Base-by-base conservation (phyloP, 2,329 filamentous ascomycete genomes). In the Westerdykella ornata region DNA sequence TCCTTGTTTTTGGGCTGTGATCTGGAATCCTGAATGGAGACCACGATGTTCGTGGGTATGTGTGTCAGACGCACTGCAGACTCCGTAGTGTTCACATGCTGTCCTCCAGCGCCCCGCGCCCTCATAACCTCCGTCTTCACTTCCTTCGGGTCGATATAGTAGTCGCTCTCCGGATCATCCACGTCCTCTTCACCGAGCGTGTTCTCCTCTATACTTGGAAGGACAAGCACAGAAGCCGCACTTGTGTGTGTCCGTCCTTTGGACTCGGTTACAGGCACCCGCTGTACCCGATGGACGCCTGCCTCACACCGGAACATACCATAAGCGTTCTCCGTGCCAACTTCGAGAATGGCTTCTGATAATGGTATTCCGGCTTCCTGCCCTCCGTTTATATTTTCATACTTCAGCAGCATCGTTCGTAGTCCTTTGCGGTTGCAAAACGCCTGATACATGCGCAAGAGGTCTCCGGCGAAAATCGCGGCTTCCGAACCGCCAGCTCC, bases 1-100 rank as follows among this genome's bases (percentile, higher is more conserved):
- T 88, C 84, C 34, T 89, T 79, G 68, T 98, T 98, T 51, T 86
- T 80, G 53, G 86, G 81, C 70, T 98, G 92, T 33, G 88, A 95
- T 41, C 92, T 79, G 39, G 82, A 83, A 63, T 98, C 92, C 66
- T 98, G 92, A 76, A 97, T 94, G 11, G 82, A 83, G 12, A 97
- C 89, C 2, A 86, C 80, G 0, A 82, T 92, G 34, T 85, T 85
- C 1, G 88, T 94, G 2, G 92, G 92, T 5, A 84, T 68, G 70
- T 98, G 92, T 2, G 89, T 97, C 56, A 98, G 74, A 8, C 92
- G 83, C 46, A 98, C 86, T 3, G 92, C 92, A 20, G 88, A 95
- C 70, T 98, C 92, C 0, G 92, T 98, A 65, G 90, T 96, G 70
- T 98, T 98, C 62, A 98, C 92, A 68, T 98, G 92, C 70, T 98